Conservation (phyloP, 352 stramenopile species). For the Phytophthora sp. region DNA sequence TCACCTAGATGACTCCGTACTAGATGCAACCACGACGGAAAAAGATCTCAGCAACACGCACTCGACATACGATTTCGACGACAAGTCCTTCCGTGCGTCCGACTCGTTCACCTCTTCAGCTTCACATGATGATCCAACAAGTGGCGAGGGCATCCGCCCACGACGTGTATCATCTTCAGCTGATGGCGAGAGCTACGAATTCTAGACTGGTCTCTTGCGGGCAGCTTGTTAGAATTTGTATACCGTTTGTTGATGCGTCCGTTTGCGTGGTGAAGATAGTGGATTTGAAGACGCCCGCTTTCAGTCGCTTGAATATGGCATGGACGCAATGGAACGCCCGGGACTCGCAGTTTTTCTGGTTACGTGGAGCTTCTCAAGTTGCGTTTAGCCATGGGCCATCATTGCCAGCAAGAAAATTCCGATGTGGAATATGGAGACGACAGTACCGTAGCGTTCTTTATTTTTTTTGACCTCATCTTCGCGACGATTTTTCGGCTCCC, state of each 20-base stretch:
- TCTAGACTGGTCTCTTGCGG: constrained; percentile 41
- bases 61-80: constrained; percentile 57
- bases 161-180: constrained; percentile 53
- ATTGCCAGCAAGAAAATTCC: constrained; percentile 24
- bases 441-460: constrained; percentile 35
- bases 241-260: constrained; percentile 21
- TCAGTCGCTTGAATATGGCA: constrained; percentile 22
- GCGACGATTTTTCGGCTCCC: constrained; percentile 2
- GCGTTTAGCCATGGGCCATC: constrained; percentile 13
- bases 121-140: constrained; percentile 30
- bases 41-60: constrained; percentile 40
- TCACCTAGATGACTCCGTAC: constrained; percentile 21
- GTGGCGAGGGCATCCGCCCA: constrained; percentile 30
- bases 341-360: constrained; percentile 18
- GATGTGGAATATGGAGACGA: constrained; percentile 31
- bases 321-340: constrained; percentile 35
- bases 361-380: constrained; percentile 12
- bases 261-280: constrained; percentile 22
- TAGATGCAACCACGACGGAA: constrained; percentile 19
- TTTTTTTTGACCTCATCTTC: constrained; percentile 35
- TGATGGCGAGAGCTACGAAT: constrained; percentile 78
- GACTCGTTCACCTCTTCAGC: constrained; percentile 38
- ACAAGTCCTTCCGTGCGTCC: constrained; percentile 36
- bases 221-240: constrained; percentile 21
- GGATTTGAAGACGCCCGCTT: constrained; percentile 17